Base-by-base conservation (phyloP, 352 stramenopile species). In the Globisporangium echinulatum region DNA sequence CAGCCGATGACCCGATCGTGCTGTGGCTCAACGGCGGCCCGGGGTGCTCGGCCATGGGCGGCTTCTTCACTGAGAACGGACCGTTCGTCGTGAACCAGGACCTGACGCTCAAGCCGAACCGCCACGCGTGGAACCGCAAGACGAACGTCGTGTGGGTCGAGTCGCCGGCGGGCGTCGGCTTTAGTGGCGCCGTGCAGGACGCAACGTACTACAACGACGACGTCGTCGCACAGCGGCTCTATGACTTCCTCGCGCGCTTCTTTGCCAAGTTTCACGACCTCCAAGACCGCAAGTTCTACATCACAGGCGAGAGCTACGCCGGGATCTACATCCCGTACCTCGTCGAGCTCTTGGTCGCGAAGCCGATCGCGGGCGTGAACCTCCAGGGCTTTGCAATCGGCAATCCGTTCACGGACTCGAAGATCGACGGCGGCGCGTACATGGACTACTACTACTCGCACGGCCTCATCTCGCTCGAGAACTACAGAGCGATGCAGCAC, bases 251-350 rank as follows among this genome's bases (percentile, higher is more conserved):
- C 15, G 51, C 66, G 25, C 66, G 77, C 40, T 92, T 91, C 58
- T 87, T 92, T 51, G 53, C 63, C 44, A 84, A 90, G 61, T 89
- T 85, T 60, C 69, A 77, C 15, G 74, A 90, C 46, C 85, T 94
- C 46, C 65, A 82, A 48, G 68, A 73, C 52, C 84, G 84, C 49
- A 68, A 87, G 15, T 91, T 93, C 62, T 94, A 88, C 71, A 87
- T 94, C 51, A 87, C 84, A 8, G 85, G 85, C 11, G 85, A 94
- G 60, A 89, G 75, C 47, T 94, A 94, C 66, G 85, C 85, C 3
- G 90, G 89, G 0, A 90, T 96, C 70, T 97, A 97, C 79, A 92
- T 97, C 58, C 88, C 89, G 39, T 95, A 77, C 61, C 66, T 96
- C 0, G 82, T 94, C 6, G 65, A 92, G 49, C 61, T 81, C 19